Base-by-base conservation (phyloP, 352 stramenopile genomes). In the Phytopythium vexans region DNA sequence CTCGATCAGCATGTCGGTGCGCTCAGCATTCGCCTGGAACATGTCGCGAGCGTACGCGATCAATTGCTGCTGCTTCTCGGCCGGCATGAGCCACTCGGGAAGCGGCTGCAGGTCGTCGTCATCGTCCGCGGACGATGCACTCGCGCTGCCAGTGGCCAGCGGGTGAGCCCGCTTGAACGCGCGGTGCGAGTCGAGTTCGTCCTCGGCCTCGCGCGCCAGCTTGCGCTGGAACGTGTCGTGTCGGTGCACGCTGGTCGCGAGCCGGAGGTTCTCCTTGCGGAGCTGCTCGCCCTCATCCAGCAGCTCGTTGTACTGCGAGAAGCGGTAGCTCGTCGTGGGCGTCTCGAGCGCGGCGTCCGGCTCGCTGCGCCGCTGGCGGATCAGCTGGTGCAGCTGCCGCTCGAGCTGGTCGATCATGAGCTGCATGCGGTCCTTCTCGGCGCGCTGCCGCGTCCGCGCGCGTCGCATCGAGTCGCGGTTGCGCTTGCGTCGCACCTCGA, bases 381-480 rank as follows among this genome's bases (percentile, higher is more conserved):
- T 46, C 9, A 77, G 52, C n/a, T 44, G 2, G 14, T 50, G 47
- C n/a, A 74, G 45, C 27, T 62, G 61, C 27, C 43, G 15, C 41
- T 78, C 65, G 4, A 78, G 59, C 58, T 58, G 47, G n/a, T 58
- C 45, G 48, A 74, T 70, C 53, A 58, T 54, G 9, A 15, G n/a
- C 52, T 66, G 60, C 35, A 79, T 62, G 40, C 62, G 46, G 21
- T 48, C 48, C 33, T 70, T 50, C 16, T 61, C 56, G 3, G 52
- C 53, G 10, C 58, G 56, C 49, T 74, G 59, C 1, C 68, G 63
- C 21, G 59, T 38, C 31, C 71, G 64, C 35, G 58, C 68, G 50
- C 68, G 71, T 16, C 65, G 68, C 71, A 81, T 81, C 32, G 67
- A 72, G 16, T 81, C 67, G 16, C 70, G 70, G 42, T 81, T 81